Percentiles rank a stretch among this genome's conserved stretches.
phyloP scores from a whole-genome alignment of 192 early-diverging fungal species.

The Coemansia nantahalensis region DNA sequence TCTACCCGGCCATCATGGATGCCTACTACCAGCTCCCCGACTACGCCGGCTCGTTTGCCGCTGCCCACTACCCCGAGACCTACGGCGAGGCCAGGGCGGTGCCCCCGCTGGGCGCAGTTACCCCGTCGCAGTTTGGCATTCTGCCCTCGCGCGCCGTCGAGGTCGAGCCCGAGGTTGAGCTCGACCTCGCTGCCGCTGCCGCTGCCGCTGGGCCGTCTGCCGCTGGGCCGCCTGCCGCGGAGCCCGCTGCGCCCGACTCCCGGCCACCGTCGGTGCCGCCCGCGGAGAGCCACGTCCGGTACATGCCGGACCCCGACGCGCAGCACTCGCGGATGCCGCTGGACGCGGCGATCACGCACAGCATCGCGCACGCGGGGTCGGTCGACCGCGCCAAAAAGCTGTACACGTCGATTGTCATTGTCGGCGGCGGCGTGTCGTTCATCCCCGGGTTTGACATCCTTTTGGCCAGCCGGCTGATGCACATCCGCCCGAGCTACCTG shows the following conservation, averaged over 20 bases:
- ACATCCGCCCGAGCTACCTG: slow-evolving; percentile 32
- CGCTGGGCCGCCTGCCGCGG: slow-evolving; percentile 18
- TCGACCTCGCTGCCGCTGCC: neutral
- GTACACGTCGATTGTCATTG: slow-evolving; percentile 76
- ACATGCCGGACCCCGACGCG: slow-evolving; percentile 29
- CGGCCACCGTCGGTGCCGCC: neutral
- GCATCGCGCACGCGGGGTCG: slow-evolving; percentile 60
- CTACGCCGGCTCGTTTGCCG: slow-evolving; percentile 33
- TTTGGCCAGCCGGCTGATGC: slow-evolving; percentile 31
- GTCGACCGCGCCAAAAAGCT: slow-evolving; percentile 72
- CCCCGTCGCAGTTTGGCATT: slow-evolving; percentile 42
- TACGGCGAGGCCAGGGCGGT: slow-evolving; percentile 6
- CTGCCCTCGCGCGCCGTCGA: slow-evolving; percentile 23
- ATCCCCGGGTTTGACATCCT: slow-evolving; percentile 59
- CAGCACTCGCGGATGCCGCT: slow-evolving; percentile 55
- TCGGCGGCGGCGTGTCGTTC: slow-evolving; percentile 75
- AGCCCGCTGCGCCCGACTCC: slow-evolving; percentile 21
- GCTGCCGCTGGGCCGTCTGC: neutral
- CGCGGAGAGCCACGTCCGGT: slow-evolving; percentile 3
- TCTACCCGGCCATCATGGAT: slow-evolving; percentile 54
- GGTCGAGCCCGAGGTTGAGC: slow-evolving; percentile 1
- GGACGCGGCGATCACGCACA: slow-evolving; percentile 69
- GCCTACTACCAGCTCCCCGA: slow-evolving; percentile 33
- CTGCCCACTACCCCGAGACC: slow-evolving; percentile 2
- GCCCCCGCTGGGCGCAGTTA: slow-evolving; percentile 2